Evolutionary conservation across 2,329 filamentous ascomycete species (phyloP).

Genomic region (Penicillium brasilianum): DNA sequence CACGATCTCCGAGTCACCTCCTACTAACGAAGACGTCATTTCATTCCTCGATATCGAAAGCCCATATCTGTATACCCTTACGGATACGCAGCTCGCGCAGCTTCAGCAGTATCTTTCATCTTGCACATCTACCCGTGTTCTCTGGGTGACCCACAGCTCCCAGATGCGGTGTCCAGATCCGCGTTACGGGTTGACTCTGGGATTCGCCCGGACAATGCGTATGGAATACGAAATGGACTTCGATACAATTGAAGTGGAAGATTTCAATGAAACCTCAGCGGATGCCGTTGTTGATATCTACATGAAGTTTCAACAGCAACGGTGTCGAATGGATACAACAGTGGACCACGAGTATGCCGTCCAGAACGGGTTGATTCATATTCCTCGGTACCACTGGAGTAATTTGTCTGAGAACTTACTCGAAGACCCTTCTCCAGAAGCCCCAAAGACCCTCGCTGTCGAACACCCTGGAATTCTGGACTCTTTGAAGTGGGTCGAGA

Average conservation of each 20-base stretch:
- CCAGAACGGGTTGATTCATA: conserved; percentile 14
- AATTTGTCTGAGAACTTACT: conserved; percentile 11
- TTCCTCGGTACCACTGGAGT: conserved; percentile 19
- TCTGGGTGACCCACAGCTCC: conserved; percentile 18
- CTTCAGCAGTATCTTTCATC: conserved; percentile 3
- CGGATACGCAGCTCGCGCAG: background rate
- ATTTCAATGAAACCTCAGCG: conserved; percentile 1
- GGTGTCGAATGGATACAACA: background rate
- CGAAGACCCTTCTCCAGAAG: background rate
- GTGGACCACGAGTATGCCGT: conserved; percentile 19
- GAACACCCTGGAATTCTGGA: conserved; percentile 17
- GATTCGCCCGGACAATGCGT: conserved; percentile 20
- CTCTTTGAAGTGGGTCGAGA: conserved; percentile 11
- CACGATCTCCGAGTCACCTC: conserved; percentile 3
- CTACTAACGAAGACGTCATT: background rate
- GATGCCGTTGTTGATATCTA: conserved; percentile 3
- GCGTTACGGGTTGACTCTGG: conserved; percentile 16
- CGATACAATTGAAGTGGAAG: conserved; percentile 17
- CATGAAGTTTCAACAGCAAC: conserved; percentile 11
- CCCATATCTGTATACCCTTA: conserved; percentile 9
- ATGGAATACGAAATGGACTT: conserved; percentile 16
- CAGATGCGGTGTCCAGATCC: conserved; percentile 17
- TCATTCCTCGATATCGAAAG: conserved; percentile 9
- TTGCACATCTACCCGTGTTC: conserved; percentile 4
- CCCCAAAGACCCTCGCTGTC: conserved; percentile 9